These are phyloP conservation scores for Solanum tarijense DNA, from an alignment of 257 asterid species.

Conservation along the genomic window DNA sequence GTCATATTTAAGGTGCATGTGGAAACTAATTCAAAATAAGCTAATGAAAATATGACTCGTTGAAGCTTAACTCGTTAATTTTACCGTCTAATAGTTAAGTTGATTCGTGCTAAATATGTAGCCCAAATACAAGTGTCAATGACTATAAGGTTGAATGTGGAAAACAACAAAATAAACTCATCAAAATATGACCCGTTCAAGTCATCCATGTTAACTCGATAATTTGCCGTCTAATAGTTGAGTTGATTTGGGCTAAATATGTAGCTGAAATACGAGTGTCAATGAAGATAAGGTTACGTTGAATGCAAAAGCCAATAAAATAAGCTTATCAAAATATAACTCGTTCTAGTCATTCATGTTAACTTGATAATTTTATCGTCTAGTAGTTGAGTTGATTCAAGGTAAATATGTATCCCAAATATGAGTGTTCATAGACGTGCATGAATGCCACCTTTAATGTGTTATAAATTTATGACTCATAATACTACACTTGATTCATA, in stretches of 20 bases:
- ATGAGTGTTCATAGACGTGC: neutral
- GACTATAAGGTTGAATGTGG: neutral
- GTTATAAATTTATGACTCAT: neutral
- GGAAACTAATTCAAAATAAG: neutral
- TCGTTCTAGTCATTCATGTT: neutral
- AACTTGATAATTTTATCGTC: neutral
- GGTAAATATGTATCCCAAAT: neutral
- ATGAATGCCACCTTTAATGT: neutral
- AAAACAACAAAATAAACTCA: neutral
- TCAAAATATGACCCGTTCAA: neutral
- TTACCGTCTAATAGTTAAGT: neutral
- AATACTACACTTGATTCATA: no score
- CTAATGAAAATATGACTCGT: neutral
- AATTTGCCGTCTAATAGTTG: no score
- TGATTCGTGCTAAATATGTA: neutral
- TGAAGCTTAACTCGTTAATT: neutral
- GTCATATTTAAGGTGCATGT: neutral
- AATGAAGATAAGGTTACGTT: neutral
- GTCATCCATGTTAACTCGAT: neutral
- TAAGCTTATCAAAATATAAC: neutral
- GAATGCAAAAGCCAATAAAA: neutral
- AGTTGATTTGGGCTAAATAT: neutral
- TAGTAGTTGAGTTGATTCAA: neutral
- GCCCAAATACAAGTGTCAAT: neutral
- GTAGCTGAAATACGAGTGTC: neutral